phyloP scores from a whole-genome alignment of 495 filamentous ascomycete species.

The Penicillium cataractarum region DNA sequence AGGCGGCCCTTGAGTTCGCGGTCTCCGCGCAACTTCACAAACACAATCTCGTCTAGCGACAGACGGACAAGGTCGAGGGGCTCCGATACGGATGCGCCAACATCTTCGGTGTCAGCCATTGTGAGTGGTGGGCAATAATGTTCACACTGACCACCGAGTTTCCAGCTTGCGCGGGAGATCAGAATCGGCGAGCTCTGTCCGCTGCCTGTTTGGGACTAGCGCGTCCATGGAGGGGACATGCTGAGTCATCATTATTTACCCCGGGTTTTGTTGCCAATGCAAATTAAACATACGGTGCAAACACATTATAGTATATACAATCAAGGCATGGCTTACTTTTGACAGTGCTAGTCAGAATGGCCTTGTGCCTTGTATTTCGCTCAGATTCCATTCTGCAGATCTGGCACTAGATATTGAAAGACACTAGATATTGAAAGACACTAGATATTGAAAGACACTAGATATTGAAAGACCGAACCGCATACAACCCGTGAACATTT shows the following conservation, averaged over 20 bases:
- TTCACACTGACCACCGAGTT: neutral
- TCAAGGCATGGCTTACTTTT: too few species aligned
- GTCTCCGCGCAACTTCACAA: conserved; percentile 94
- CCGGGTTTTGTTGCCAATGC: conserved; percentile 17
- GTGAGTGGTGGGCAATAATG: conserved; percentile 16
- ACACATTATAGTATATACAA: neutral
- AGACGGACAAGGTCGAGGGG: conserved; percentile 94
- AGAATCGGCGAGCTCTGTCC: conserved; percentile 27
- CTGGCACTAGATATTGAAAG: too few species aligned
- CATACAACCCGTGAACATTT: neutral
- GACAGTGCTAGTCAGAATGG: too few species aligned
- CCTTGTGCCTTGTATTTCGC: too few species aligned
- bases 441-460: too few species aligned
- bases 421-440: too few species aligned
- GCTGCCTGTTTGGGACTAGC: conserved; percentile 27
- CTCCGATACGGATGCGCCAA: conserved; percentile 69
- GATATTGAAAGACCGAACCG: too few species aligned
- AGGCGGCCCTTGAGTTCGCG: conserved; percentile 92
- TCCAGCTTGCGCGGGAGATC: conserved; percentile 7
- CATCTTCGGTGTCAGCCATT: conserved; percentile 78
- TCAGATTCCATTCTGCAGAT: too few species aligned
- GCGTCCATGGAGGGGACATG: neutral
- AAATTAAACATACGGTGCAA: neutral
- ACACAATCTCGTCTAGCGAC: conserved; percentile 91
- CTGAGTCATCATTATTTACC: conserved; percentile 29